Conservation (phyloP, 2,329 filamentous ascomycete species). For the Polytolypa hystricis region DNA sequence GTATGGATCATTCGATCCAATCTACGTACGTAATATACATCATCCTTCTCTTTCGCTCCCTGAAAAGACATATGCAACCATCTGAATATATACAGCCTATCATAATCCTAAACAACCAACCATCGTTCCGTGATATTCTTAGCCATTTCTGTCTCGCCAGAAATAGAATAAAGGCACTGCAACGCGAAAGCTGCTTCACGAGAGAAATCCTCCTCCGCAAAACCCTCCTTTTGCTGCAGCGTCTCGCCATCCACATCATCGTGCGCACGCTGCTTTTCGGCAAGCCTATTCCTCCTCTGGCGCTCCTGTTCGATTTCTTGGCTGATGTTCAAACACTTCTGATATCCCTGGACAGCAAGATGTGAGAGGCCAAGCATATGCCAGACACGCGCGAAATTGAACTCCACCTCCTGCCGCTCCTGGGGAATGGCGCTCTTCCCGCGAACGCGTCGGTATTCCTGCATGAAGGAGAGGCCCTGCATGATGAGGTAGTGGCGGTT, state of each 20-base stretch:
- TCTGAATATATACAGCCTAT: neutral
- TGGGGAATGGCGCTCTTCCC: constrained; percentile 31
- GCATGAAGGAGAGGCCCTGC: constrained; percentile 74
- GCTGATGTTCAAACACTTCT: constrained; percentile 43
- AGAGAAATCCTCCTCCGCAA: constrained; percentile 47
- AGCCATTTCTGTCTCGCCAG: constrained; percentile 52
- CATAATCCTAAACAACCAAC: constrained; percentile 37
- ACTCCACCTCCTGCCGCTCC: constrained; percentile 64
- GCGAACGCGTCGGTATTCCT: constrained; percentile 57
- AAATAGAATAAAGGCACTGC: constrained; percentile 54
- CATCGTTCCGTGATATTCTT: constrained; percentile 50
- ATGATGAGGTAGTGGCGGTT: constrained; percentile 81
- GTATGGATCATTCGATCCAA: no score
- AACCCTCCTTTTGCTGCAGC: constrained; percentile 8
- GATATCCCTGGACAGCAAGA: constrained; percentile 63
- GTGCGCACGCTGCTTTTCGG: constrained; percentile 28
- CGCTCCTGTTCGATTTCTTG: constrained; percentile 31
- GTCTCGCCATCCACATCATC: constrained; percentile 25
- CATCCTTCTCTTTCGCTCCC: no score
- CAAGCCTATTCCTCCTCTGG: constrained; percentile 7
- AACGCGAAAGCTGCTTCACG: constrained; percentile 65
- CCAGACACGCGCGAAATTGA: constrained; percentile 67
- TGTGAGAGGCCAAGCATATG: constrained; percentile 63
- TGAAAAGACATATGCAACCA: no score
- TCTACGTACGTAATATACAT: no score